phyloP scores from a whole-genome alignment of 345 rosid species.

The Melaleuca quinquenervia region DNA sequence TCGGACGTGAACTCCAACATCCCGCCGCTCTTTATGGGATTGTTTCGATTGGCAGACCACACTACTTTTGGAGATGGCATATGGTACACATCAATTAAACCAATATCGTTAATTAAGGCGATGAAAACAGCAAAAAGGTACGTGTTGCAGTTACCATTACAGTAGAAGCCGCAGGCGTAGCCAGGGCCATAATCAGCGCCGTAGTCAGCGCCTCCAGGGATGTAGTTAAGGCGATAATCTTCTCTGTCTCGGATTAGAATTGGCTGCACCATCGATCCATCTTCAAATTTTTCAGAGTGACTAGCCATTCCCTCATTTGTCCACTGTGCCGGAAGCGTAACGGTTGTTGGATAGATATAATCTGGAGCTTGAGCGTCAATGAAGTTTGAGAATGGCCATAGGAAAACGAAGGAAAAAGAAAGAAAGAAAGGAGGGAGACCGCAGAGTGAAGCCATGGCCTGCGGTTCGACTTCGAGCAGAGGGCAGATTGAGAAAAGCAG shows the following conservation, averaged over 20 bases:
- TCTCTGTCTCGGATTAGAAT: neutral
- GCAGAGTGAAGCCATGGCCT: neutral
- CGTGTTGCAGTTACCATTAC: neutral
- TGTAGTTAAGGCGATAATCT: too few relatives aligned
- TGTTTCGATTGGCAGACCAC: conserved; percentile 14
- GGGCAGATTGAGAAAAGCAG: neutral
- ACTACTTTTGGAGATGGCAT: neutral
- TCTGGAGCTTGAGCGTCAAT: neutral
- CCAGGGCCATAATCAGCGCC: neutral
- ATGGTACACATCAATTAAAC: too few relatives aligned
- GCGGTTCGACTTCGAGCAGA: neutral
- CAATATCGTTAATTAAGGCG: too few relatives aligned
- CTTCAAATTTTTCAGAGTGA: too few relatives aligned
- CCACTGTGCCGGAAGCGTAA: neutral
- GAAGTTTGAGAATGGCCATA: neutral
- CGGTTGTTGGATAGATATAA: neutral
- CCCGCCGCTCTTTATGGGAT: neutral
- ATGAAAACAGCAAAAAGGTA: neutral
- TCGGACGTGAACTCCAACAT: neutral
- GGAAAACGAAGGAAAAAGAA: neutral
- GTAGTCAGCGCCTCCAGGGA: too few relatives aligned
- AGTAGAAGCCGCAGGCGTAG: neutral
- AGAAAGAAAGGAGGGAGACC: neutral
- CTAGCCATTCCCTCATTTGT: too few relatives aligned
- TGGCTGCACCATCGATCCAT: neutral